These are phyloP conservation scores for Neofusicoccum kwambonambiense DNA, from an alignment of 2,329 filamentous ascomycete genomes.

Conservation along the genomic window DNA sequence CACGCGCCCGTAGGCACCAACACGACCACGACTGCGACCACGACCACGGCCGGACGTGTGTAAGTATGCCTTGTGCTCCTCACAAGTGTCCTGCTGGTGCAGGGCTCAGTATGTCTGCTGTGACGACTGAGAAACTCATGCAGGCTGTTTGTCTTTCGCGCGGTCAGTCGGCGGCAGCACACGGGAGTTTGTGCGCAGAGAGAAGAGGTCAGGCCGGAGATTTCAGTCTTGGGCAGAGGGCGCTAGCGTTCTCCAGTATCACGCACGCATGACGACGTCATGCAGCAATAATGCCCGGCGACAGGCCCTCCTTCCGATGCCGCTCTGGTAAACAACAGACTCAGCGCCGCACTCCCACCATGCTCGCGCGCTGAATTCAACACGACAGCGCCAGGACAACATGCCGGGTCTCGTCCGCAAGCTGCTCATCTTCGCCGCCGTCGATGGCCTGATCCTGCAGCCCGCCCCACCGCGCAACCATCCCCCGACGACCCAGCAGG, in stretches of 20 bases:
- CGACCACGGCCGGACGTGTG: too few species aligned
- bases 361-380: constrained; percentile 10
- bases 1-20: neutral
- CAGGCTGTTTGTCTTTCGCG: neutral
- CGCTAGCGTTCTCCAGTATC: neutral
- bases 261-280: constrained; percentile 14
- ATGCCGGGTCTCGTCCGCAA: constrained; percentile 82
- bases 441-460: constrained; percentile 80
- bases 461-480: constrained; percentile 60
- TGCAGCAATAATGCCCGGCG: neutral
- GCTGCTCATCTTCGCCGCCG: constrained; percentile 73
- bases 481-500: constrained; percentile 50
- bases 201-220: constrained; percentile 7
- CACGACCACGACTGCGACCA: too few species aligned
- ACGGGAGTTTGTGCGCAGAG: neutral
- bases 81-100: neutral
- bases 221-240: neutral
- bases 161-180: constrained; percentile 1
- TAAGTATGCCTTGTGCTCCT: neutral
- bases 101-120: neutral
- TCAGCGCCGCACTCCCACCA: neutral
- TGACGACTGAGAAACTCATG: neutral
- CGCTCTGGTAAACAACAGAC: neutral
- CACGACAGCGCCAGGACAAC: constrained; percentile 19
- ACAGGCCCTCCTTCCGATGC: constrained; percentile 14